These are phyloP conservation scores for Penicillium sp. DNA, from an alignment of 2,329 filamentous ascomycete species.

Conservation along the genomic window DNA sequence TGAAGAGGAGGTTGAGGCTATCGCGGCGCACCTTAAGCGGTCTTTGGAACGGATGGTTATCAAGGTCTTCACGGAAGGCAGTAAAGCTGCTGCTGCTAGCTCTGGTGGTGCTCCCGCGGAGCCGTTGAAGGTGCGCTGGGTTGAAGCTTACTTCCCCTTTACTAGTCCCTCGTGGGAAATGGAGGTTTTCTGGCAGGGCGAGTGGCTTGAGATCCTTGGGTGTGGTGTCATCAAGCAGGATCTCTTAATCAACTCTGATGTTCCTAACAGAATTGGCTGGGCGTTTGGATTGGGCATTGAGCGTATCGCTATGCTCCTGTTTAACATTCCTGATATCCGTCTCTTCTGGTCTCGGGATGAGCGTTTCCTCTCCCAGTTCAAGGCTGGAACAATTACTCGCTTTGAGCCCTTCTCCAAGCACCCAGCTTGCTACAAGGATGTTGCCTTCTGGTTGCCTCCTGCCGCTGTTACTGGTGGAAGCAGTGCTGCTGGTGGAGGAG, in stretches of 20 bases:
- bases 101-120: constrained; percentile 58
- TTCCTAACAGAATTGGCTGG: constrained; percentile 79
- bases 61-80: constrained; percentile 80
- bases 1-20: constrained; percentile 74
- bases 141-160: constrained; percentile 97
- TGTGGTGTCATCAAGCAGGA: constrained; percentile 85
- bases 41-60: constrained; percentile 88
- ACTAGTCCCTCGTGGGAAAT: constrained; percentile 95
- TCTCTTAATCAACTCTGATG: constrained; percentile 73
- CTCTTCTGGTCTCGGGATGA: constrained; percentile 90
- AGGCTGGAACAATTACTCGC: constrained; percentile 53
- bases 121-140: constrained; percentile 84
- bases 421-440: constrained; percentile 85
- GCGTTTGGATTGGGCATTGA: constrained; percentile 94
- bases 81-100: constrained; percentile 59
- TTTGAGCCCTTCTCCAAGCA: constrained; percentile 91
- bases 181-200: constrained; percentile 89
- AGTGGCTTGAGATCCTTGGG: constrained; percentile 96
- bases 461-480: constrained; percentile 37
- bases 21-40: constrained; percentile 82
- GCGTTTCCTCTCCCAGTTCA: constrained; percentile 85
- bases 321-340: constrained; percentile 92
- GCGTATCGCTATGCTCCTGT: constrained; percentile 94
- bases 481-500: constrained; percentile 39
- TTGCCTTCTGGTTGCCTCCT: constrained; percentile 82